phyloP scores from a whole-genome alignment of 768 basidiomycete species.

The Suillus americanus region DNA sequence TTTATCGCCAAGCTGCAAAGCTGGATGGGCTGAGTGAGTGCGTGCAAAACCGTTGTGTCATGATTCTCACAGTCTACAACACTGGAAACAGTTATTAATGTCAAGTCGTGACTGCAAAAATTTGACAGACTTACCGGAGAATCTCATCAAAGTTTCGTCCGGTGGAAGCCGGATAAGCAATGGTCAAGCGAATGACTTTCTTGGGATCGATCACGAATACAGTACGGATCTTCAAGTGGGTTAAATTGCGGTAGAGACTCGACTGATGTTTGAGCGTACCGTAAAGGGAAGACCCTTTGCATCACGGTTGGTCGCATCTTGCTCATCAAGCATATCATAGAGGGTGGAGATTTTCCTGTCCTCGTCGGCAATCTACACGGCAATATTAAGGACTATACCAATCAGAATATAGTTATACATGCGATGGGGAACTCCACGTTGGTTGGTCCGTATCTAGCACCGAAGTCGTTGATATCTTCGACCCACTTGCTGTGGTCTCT shows the following conservation, averaged over 20 bases:
- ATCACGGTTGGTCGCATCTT: slow-evolving; percentile 89
- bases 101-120: slow-evolving; percentile 4
- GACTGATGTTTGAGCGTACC: slow-evolving; percentile 33
- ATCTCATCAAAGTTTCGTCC: slow-evolving; percentile 90
- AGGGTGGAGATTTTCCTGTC: slow-evolving; percentile 82
- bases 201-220: slow-evolving; percentile 98
- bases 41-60: background rate
- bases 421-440: slow-evolving; percentile 92
- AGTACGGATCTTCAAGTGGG: slow-evolving; percentile 72
- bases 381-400: background rate
- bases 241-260: background rate
- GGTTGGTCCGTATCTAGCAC: slow-evolving; percentile 68
- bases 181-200: slow-evolving; percentile 86
- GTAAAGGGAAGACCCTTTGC: slow-evolving; percentile 92
- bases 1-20: slow-evolving; percentile 90
- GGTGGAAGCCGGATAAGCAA: slow-evolving; percentile 94
- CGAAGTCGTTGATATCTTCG: slow-evolving; percentile 80
- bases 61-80: slow-evolving; percentile 70
- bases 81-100: slow-evolving; percentile 25
- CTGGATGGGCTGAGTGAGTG: slow-evolving; percentile 24
- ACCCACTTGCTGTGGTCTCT: slow-evolving; percentile 87
- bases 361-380: slow-evolving; percentile 80
- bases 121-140: slow-evolving; percentile 40
- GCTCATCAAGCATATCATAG: slow-evolving; percentile 96
- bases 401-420: slow-evolving; percentile 25